A percentile compares a stretch with the other conserved stretches of the same genome.
Evolutionary conservation across 139 green algal genomes (phyloP).

Genomic region (Deuterostichococcus epilithicus): DNA sequence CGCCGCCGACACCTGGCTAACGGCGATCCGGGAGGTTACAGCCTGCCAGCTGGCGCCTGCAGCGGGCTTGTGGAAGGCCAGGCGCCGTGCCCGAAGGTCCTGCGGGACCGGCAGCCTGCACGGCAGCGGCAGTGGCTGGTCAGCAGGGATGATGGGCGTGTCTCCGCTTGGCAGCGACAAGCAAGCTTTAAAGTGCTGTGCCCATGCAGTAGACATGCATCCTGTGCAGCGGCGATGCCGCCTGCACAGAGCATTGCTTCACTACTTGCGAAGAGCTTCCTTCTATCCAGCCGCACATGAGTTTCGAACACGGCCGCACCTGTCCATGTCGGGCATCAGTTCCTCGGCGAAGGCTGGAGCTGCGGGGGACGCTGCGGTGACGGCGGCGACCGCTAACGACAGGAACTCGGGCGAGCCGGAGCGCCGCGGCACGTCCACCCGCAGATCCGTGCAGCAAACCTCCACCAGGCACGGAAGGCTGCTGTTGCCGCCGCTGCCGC

Average conservation of each 20-base stretch:
- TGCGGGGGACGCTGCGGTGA: slow-evolving; percentile 9
- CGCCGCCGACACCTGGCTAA: neutral
- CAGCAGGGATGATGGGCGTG: too few relatives aligned
- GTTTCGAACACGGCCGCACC: neutral
- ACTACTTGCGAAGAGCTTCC: neutral
- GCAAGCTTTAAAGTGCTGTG: too few relatives aligned
- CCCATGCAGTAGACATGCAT: too few relatives aligned
- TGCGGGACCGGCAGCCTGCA: neutral
- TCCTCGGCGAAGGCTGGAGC: neutral
- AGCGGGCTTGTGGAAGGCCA: neutral
- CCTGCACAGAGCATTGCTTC: neutral
- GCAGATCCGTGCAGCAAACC: slow-evolving; percentile 17
- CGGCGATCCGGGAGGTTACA: neutral
- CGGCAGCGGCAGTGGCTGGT: too few relatives aligned
- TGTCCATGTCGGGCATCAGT: slow-evolving; percentile 5
- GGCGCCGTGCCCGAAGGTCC: neutral
- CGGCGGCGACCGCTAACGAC: slow-evolving; percentile 5
- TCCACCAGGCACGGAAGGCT: slow-evolving; percentile 1
- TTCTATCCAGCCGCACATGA: neutral
- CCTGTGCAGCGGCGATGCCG: too few relatives aligned
- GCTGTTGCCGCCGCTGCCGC: too few relatives aligned
- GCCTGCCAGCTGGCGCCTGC: neutral
- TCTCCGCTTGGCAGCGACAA: too few relatives aligned
- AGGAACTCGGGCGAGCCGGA: slow-evolving; percentile 16
- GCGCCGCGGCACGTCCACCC: slow-evolving; percentile 16